These are phyloP conservation scores for Tolypocladium amazonense DNA, from an alignment of 2,329 filamentous ascomycete species.

Conservation along the genomic window DNA sequence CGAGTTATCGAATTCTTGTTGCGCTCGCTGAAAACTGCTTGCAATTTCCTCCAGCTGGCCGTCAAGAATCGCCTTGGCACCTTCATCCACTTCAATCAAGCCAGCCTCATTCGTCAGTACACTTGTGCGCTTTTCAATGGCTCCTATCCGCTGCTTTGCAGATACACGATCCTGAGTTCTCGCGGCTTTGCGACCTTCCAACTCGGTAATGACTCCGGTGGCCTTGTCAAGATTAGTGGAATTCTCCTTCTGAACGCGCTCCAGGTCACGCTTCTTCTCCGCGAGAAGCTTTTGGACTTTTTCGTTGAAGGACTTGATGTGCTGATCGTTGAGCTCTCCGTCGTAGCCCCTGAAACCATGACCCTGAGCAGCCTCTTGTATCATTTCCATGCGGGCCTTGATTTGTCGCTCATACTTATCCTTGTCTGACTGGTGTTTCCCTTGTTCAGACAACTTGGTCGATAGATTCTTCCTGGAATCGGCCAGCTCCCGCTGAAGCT, in stretches of 20 bases:
- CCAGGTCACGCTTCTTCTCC: slow-evolving; percentile 71
- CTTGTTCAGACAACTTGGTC: slow-evolving; percentile 52
- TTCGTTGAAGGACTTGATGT: slow-evolving; percentile 67
- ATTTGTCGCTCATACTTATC: slow-evolving; percentile 77
- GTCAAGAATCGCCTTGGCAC: slow-evolving; percentile 67
- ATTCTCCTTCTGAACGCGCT: slow-evolving; percentile 62
- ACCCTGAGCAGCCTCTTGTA: slow-evolving; percentile 64
- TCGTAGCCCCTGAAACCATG: slow-evolving; percentile 83
- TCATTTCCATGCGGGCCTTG: slow-evolving; percentile 56
- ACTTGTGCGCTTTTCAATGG: slow-evolving; percentile 61
- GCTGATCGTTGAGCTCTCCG: slow-evolving; percentile 60
- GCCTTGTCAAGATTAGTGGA: slow-evolving; percentile 63
- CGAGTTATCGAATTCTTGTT: slow-evolving; percentile 49
- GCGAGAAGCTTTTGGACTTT: slow-evolving; percentile 62
- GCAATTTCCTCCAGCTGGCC: slow-evolving; percentile 62
- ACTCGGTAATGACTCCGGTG: slow-evolving; percentile 59
- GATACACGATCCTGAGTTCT: slow-evolving; percentile 64
- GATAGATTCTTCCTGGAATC: slow-evolving; percentile 35
- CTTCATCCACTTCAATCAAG: slow-evolving; percentile 76
- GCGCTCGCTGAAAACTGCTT: slow-evolving; percentile 48
- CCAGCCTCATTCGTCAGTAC: slow-evolving; percentile 58
- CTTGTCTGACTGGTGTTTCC: slow-evolving; percentile 76
- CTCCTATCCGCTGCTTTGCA: slow-evolving; percentile 59
- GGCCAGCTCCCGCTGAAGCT: slow-evolving; percentile 44
- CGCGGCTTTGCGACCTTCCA: slow-evolving; percentile 64